Percentiles rank a stretch among this genome's conserved stretches.
phyloP scores from a whole-genome alignment of 2,329 filamentous ascomycete species.

The Aspergillus tanneri region DNA sequence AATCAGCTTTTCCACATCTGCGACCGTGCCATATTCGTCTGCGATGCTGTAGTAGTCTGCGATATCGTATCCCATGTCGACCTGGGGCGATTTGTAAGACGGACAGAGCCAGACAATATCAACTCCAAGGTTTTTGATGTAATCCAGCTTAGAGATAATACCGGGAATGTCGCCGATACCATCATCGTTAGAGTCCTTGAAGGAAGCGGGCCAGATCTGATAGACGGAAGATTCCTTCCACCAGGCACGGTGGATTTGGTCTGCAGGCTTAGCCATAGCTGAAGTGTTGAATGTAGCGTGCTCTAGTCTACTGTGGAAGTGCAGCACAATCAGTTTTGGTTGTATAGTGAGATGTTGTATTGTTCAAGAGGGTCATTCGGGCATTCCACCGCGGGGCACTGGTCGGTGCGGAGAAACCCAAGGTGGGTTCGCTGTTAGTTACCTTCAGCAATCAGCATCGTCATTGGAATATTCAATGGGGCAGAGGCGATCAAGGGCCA shows the following conservation, averaged over 20 bases:
- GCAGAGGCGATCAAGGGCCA: background rate
- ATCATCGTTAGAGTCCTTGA: conserved; percentile 50
- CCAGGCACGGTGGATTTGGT: conserved; percentile 37
- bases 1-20: conserved; percentile 64
- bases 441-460: background rate
- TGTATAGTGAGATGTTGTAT: background rate
- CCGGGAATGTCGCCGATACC: conserved; percentile 66
- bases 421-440: conserved; percentile 2
- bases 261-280: conserved; percentile 4
- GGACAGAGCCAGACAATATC: conserved; percentile 60
- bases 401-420: conserved; percentile 11
- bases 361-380: conserved; percentile 1
- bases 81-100: conserved; percentile 54
- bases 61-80: conserved; percentile 57
- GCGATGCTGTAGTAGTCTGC: conserved; percentile 65
- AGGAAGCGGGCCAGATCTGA: conserved; percentile 61
- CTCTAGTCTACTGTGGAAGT: background rate
- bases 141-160: conserved; percentile 64
- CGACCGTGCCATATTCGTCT: conserved; percentile 63
- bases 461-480: background rate
- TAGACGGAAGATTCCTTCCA: conserved; percentile 60
- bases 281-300: background rate
- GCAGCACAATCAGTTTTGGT: background rate
- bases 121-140: conserved; percentile 61
- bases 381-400: conserved; percentile 1